Evolutionary conservation across 129 eudicot genomes (phyloP).

Genomic region (Dittrichia graveolens): DNA sequence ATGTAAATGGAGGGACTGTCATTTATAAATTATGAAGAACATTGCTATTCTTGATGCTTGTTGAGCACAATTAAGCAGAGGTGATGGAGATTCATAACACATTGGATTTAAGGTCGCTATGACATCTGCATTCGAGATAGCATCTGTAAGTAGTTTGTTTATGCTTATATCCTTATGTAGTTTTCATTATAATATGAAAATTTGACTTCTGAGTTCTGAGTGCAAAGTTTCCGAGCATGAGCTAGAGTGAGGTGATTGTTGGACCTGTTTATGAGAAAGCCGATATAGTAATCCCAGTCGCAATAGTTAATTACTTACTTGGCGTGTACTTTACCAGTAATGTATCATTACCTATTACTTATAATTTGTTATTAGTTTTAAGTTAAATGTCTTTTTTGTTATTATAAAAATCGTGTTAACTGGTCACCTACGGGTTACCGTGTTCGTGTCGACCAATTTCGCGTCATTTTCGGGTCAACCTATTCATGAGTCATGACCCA

Average conservation of each 20-base stretch:
- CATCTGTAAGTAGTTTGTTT: conserved; percentile 60
- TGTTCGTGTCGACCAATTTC: too few species aligned
- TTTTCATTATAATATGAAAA: conserved; percentile 5
- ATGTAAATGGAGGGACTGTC: too few species aligned
- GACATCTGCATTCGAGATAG: conserved; percentile 82
- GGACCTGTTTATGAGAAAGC: conserved; percentile 92
- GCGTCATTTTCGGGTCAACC: too few species aligned
- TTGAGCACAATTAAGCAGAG: conserved; percentile 29
- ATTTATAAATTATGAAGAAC: too few species aligned
- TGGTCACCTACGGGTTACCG: too few species aligned
- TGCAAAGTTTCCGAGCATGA: conserved; percentile 8
- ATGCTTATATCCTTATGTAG: background rate
- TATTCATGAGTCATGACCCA: too few species aligned
- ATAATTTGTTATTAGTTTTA: too few species aligned
- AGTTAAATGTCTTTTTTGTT: too few species aligned
- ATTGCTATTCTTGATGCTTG: background rate
- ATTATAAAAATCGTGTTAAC: too few species aligned
- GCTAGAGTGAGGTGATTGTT: conserved; percentile 61
- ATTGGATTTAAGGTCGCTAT: conserved; percentile 68
- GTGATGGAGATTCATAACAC: conserved; percentile 89
- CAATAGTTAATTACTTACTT: conserved; percentile 66
- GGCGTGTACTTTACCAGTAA: background rate
- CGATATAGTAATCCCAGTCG: conserved; percentile 86
- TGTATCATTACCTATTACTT: too few species aligned
- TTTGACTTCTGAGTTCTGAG: background rate